phyloP scores from a whole-genome alignment of 495 filamentous ascomycete species.

The Ascobolus immersus region DNA sequence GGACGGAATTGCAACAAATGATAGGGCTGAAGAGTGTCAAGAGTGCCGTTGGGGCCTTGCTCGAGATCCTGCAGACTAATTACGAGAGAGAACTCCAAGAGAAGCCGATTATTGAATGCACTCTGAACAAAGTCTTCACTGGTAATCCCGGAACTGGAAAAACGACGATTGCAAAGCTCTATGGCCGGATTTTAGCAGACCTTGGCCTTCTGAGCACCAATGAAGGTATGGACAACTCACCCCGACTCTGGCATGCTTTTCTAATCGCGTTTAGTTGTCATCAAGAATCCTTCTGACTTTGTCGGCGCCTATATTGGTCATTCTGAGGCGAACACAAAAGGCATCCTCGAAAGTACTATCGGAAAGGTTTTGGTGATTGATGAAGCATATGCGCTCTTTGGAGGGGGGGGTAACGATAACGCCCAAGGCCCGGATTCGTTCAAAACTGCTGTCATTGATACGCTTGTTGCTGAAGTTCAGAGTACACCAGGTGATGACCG shows the following conservation, averaged over 20 bases:
- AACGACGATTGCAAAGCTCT: constrained; percentile 50
- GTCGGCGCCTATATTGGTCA: constrained; percentile 34
- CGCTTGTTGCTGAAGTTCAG: constrained; percentile 65
- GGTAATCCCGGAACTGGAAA: constrained; percentile 54
- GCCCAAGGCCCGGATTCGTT: constrained; percentile 22
- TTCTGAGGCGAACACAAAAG: constrained; percentile 48
- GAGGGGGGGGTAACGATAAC: constrained; percentile 3
- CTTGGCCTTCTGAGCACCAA: constrained; percentile 35
- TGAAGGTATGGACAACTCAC: constrained; percentile 27
- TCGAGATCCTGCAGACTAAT: constrained; percentile 27
- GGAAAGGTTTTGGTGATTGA: constrained; percentile 60
- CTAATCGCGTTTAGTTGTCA: constrained; percentile 22
- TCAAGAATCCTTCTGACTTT: constrained; percentile 52
- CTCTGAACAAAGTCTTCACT: constrained; percentile 44
- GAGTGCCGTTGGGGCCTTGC: constrained; percentile 22
- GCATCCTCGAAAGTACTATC: constrained; percentile 34
- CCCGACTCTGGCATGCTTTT: constrained; percentile 24
- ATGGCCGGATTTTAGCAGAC: constrained; percentile 36
- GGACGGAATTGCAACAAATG: constrained; percentile 29
- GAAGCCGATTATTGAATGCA: constrained; percentile 23
- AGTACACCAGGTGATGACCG: constrained; percentile 50
- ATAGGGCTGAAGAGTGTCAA: constrained; percentile 35
- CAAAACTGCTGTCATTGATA: constrained; percentile 43
- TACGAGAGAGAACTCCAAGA: constrained; percentile 30
- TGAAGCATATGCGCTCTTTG: constrained; percentile 37